Evolutionary conservation across 805 yeast genomes (phyloP).

Genomic region (Tetrapisispora arboricola): DNA sequence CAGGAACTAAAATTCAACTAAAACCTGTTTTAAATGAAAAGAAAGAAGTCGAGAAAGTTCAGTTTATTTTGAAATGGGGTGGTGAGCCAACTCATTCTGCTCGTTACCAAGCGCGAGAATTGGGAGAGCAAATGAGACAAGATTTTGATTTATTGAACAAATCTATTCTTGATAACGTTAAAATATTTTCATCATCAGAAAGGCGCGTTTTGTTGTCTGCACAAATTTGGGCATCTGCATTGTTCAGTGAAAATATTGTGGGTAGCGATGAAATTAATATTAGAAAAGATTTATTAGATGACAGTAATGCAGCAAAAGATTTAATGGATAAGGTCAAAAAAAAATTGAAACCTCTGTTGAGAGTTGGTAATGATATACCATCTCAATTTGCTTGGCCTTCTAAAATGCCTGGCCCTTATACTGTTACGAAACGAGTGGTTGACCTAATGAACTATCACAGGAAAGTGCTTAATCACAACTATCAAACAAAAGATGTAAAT

Average conservation of each 20-base stretch:
- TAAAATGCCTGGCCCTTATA: slow-evolving; percentile 94
- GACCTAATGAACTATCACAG: slow-evolving; percentile 91
- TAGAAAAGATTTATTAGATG: slow-evolving; percentile 86
- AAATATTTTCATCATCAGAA: slow-evolving; percentile 84
- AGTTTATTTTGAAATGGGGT: slow-evolving; percentile 95
- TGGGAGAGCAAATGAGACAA: slow-evolving; percentile 93
- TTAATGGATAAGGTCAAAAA: slow-evolving; percentile 96
- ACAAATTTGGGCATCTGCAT: slow-evolving; percentile 69
- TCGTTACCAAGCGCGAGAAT: slow-evolving; percentile 82
- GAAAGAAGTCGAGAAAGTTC: slow-evolving; percentile 84
- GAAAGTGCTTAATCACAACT: slow-evolving; percentile 72
- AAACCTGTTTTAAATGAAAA: slow-evolving; percentile 71
- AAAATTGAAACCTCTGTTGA: slow-evolving; percentile 82
- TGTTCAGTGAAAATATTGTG: slow-evolving; percentile 59
- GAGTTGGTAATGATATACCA: slow-evolving; percentile 96
- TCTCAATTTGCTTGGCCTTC: slow-evolving; percentile 98
- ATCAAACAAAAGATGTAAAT: slow-evolving; percentile 52
- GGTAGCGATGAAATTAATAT: slow-evolving; percentile 74
- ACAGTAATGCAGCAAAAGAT: slow-evolving; percentile 95
- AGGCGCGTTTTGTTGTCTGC: slow-evolving; percentile 92
- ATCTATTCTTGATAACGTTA: slow-evolving; percentile 74
- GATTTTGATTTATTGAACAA: slow-evolving; percentile 79
- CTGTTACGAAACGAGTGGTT: slow-evolving; percentile 86
- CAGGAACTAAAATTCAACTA: slow-evolving; percentile 93
- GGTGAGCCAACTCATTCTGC: slow-evolving; percentile 99